phyloP scores from a whole-genome alignment of 225 moss, liverwort and hornwort species.

The Neckera pumila region DNA sequence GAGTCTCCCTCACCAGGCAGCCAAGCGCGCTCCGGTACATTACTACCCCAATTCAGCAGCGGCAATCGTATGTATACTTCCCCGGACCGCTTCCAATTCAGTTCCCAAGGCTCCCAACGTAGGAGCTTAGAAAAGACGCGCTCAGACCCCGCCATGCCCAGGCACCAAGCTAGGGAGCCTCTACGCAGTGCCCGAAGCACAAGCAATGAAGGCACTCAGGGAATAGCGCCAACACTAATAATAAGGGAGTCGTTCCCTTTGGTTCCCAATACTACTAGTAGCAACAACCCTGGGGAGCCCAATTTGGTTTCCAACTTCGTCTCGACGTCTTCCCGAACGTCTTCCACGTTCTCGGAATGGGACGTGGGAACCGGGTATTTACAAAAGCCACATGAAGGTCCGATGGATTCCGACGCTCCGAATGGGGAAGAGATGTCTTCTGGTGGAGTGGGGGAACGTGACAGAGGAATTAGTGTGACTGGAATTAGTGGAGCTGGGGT shows the following conservation, averaged over 20 bases:
- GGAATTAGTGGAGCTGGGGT: neutral
- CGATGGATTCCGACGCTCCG: conserved; percentile 10
- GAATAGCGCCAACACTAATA: neutral
- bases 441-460: conserved; percentile 1
- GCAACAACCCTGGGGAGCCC: neutral
- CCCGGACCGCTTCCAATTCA: neutral
- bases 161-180: neutral
- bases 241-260: neutral
- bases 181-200: conserved; percentile 19
- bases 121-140: neutral
- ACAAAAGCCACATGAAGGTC: conserved; percentile 4
- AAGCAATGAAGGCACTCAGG: conserved; percentile 35
- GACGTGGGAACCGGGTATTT: neutral
- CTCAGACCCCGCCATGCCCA: neutral
- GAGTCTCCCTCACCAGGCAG: neutral
- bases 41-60: neutral
- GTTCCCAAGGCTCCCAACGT: neutral
- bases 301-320: neutral
- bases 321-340: neutral
- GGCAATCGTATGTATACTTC: neutral
- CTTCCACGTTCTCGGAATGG: conserved; percentile 7
- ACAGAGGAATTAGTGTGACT: conserved; percentile 7
- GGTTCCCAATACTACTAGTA: neutral
- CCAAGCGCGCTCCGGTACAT: neutral
- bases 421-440: neutral